Conservation (phyloP, 164 flowering plant genomes). For the Aristolochia contorta region DNA sequence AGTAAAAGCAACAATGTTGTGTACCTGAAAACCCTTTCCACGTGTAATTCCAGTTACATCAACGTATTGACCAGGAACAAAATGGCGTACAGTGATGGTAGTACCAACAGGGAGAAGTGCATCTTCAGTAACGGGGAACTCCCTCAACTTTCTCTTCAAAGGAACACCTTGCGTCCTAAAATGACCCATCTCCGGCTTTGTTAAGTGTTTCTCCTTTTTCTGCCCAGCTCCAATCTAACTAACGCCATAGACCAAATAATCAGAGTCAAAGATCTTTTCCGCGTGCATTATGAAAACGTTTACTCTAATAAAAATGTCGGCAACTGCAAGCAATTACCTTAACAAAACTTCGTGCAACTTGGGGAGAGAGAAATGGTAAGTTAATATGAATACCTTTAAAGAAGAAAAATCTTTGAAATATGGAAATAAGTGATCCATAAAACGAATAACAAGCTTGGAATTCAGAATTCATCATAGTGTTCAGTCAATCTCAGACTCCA, state of each 20-base stretch:
- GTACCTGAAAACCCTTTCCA: slow-evolving; percentile 98
- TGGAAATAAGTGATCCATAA: background rate
- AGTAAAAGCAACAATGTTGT: too few species aligned
- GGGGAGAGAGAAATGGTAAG: too few species aligned
- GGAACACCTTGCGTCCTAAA: slow-evolving; percentile 96
- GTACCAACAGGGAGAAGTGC: slow-evolving; percentile 95
- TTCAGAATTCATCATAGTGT: background rate
- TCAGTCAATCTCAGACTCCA: background rate
- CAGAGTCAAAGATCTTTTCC: background rate
- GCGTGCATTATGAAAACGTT: background rate
- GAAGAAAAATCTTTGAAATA: background rate
- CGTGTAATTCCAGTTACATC: slow-evolving; percentile 81
- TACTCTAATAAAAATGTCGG: background rate
- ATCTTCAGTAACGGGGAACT: slow-evolving; percentile 93
- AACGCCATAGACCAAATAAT: slow-evolving; percentile 17
- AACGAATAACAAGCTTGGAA: background rate
- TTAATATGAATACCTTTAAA: background rate
- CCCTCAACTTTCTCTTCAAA: slow-evolving; percentile 83
- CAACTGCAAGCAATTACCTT: background rate
- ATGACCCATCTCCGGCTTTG: slow-evolving; percentile 91
- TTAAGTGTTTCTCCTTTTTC: slow-evolving; percentile 88
- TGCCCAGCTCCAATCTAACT: slow-evolving; percentile 92
- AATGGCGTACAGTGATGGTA: slow-evolving; percentile 72
- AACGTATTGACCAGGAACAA: slow-evolving; percentile 89
- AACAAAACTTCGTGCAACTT: background rate